Evolutionary conservation across 331 rosid genomes (phyloP), one percentile per base, ranked within the genome.

Genomic region (Quercus tomentella): DNA sequence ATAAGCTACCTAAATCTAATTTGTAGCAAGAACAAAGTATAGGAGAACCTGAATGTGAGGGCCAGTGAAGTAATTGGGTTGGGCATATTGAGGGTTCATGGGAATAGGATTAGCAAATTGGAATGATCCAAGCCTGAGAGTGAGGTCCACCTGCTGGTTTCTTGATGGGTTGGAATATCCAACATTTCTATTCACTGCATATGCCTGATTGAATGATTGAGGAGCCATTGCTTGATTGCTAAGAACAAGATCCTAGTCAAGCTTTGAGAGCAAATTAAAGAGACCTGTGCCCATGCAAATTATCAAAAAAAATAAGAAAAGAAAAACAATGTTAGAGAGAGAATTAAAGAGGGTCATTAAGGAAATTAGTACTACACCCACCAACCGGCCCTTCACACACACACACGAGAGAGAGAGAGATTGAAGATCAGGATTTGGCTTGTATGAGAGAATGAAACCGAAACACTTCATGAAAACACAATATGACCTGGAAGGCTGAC

Each of bases 401-500:
- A 25, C 33, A 26, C 66, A 12, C 31, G 4, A 7, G 7, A 9
- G n/a, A 21, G n/a, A 8, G 23, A 67, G 52, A 20, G 15, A 67
- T 25, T 8, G 9, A 20, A 18, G 51, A 31, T 66, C 23, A 4
- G 71, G 23, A 33, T 65, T 15, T 65, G 70, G 41, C 3, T 35
- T 22, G 76, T 76, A 70, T 78, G 70, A 25, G 37, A 73, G 23
- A 74, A 65, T 73, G 62, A 74, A 80, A 80, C 77, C 45, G 84
- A 81, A 45, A 51, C 21, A n/a, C 4, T 17, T 26, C 15, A 43
- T 25, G 71, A 56, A 57, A 57, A 56, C 18, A 37, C 30, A 69
- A 22, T 30, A 70, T 75, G 72, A 81, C 56, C 80, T 81, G 80
- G 80, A 70, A 75, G 41, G 66, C 80, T 70, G 80, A 75, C 84